Evolutionary conservation across 805 yeast genomes (phyloP).

Genomic region (Isabelozyma heimii): DNA sequence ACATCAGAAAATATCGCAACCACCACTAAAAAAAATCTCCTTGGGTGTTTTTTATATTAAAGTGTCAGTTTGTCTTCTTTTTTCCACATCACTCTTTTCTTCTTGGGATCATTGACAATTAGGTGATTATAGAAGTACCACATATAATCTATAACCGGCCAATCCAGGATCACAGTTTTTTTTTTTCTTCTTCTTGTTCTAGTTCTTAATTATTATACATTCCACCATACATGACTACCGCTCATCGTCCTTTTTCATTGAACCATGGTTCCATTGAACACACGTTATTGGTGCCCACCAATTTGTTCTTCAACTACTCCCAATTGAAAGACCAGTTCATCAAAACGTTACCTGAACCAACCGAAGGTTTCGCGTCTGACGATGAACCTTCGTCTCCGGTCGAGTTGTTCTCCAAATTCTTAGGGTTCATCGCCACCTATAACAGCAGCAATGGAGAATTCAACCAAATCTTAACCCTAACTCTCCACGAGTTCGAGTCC

Average conservation of each 20-base stretch:
- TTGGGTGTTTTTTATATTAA: not conserved
- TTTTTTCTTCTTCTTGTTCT: not conserved
- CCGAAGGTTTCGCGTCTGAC: conserved; percentile 83
- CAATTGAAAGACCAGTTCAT: conserved; percentile 85
- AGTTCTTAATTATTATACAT: not conserved
- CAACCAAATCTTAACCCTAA: conserved; percentile 65
- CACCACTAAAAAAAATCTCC: not conserved
- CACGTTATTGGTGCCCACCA: conserved; percentile 81
- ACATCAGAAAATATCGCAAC: not conserved
- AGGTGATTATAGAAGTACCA: not conserved
- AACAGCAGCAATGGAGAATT: conserved; percentile 52
- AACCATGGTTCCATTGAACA: conserved; percentile 87
- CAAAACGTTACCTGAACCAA: conserved; percentile 71
- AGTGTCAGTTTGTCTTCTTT: not conserved
- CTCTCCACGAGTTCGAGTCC: conserved; percentile 80
- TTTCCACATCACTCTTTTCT: not conserved
- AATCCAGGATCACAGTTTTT: not conserved
- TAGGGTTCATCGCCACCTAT: conserved; percentile 64
- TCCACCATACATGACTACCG: conserved; percentile 14
- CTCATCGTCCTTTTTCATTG: conserved; percentile 73
- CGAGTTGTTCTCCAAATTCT: conserved; percentile 79
- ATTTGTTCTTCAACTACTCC: conserved; percentile 72
- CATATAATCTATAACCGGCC: not conserved
- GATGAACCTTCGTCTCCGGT: conserved; percentile 86
- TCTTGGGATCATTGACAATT: not conserved